Evolutionary conservation across 176 grass and related monocot species (phyloP), one percentile per base, ranked within the genome.

Genomic region (Saccharum officinarum): DNA sequence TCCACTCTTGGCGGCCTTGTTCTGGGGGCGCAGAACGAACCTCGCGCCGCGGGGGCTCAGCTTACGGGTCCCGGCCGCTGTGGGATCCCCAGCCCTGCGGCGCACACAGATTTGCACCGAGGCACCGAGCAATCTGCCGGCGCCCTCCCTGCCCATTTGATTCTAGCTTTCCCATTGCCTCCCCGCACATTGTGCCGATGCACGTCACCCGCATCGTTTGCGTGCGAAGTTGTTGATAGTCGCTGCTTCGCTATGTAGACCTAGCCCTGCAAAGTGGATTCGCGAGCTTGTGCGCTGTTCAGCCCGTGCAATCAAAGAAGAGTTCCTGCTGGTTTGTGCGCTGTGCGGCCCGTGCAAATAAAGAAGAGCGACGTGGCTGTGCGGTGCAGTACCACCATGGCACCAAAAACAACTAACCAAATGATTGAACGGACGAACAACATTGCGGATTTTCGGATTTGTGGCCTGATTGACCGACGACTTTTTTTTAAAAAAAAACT

Each of bases 1-100:
- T 83, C 44, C 37, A 90, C 80, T 90, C 84, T 90, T 73, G 80
- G 37, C 15, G 59, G 88, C 88, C 88, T 86, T 90, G 88, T 90
- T 90, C 89, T 84, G 77, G 85, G 65, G 89, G 89, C 85, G 76
- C 39, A 91, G 82, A 91, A 11, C 34, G 42, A 88, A 6, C 4
- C 18, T 20, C 1, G 71, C 5, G 71, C 8, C 42, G 63, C 54
- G 5, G 77, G 81, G 16, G 0, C 14, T 47, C 8, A 57, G 22
- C 4, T 46, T 3, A 38, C 16, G n/a, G 11, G 7, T 25, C 60
- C 38, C 1, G 74, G 67, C 74, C 10, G 80, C 55, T 46, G 31
- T 60, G 3, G 59, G 73, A 6, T 46, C 54, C 28, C 73, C 14
- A 14, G 1, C 73, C 34, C 75, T 28, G 67, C 28, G 22, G 73